phyloP scores from a whole-genome alignment of 139 green algal genomes.

The Chlamydomonas incerta region DNA sequence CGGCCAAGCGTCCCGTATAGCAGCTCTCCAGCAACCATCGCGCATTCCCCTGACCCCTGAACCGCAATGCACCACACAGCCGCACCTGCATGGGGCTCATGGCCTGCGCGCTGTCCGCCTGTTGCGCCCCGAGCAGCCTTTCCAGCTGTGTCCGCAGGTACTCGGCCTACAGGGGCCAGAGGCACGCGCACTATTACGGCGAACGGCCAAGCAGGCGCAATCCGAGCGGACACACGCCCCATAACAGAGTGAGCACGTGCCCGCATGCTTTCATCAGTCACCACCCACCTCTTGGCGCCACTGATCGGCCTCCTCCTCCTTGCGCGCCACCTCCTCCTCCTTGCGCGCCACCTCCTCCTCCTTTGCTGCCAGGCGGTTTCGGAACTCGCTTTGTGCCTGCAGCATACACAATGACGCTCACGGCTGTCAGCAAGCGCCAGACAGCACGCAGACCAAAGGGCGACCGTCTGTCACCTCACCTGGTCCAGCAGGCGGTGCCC shows the following conservation, averaged over 20 bases:
- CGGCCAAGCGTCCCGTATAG: no score
- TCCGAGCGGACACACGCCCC: no score
- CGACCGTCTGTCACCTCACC: conserved; percentile 34
- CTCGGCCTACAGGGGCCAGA: conserved; percentile 25
- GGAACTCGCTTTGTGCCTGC: conserved; percentile 32
- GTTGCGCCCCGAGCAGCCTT: neutral
- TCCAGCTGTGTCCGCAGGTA: conserved; percentile 13
- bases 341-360: conserved; percentile 34
- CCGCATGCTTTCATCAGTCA: neutral
- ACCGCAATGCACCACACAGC: neutral
- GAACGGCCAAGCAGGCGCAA: no score
- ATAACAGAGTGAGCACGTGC: no score
- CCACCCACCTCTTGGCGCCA: conserved; percentile 15
- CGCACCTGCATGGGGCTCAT: neutral
- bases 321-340: conserved; percentile 32
- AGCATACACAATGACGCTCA: no score
- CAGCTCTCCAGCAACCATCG: no score
- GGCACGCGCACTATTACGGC: no score
- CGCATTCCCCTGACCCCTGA: no score
- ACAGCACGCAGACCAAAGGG: no score
- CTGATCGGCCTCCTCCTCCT: conserved; percentile 28
- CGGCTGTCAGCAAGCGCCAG: no score
- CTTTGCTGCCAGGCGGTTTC: conserved; percentile 14
- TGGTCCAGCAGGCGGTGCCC: conserved; percentile 64
- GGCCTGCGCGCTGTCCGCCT: neutral